Evolutionary conservation across 768 basidiomycete species (phyloP).

Genomic region (Hypholoma fasciculare): DNA sequence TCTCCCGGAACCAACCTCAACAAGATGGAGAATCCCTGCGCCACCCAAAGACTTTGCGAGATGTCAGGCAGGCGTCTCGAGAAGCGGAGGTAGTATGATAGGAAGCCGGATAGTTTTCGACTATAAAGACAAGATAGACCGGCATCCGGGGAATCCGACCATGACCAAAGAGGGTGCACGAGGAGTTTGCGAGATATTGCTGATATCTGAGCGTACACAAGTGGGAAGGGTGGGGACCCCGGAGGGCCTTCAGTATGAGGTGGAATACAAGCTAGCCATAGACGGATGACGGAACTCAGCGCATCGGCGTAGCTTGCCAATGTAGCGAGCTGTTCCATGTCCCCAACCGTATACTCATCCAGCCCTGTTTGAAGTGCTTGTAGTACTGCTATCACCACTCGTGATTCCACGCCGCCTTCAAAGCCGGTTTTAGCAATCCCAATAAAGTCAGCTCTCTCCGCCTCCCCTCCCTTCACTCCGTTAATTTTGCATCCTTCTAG

Average conservation of each 20-base stretch:
- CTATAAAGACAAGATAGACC: constrained; percentile 33
- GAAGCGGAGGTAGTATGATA: constrained; percentile 56
- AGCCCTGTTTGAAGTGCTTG: constrained; percentile 32
- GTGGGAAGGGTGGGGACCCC: constrained; percentile 53
- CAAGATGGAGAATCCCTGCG: constrained; percentile 62
- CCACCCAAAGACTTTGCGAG: constrained; percentile 62
- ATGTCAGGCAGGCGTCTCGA: constrained; percentile 57
- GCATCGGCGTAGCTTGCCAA: constrained; percentile 35
- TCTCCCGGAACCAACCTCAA: constrained; percentile 68
- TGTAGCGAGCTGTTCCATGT: constrained; percentile 20
- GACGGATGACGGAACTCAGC: constrained; percentile 51
- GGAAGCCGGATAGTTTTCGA: constrained; percentile 55
- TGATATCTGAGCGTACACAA: constrained; percentile 61
- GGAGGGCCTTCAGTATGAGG: constrained; percentile 37
- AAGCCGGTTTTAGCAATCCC: constrained; percentile 40
- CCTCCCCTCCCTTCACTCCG: constrained; percentile 61
- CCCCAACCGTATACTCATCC: constrained; percentile 15
- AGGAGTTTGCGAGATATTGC: constrained; percentile 50
- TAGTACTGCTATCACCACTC: constrained; percentile 36
- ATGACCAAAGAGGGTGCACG: constrained; percentile 52
- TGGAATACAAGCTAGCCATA: constrained; percentile 67
- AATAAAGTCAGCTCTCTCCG: constrained; percentile 50
- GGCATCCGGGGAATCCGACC: constrained; percentile 20
- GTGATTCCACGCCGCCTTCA: constrained; percentile 32
- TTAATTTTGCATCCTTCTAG: constrained; percentile 79